Base-by-base conservation (phyloP, 2,329 filamentous ascomycete species). In the Alternaria dauci region DNA sequence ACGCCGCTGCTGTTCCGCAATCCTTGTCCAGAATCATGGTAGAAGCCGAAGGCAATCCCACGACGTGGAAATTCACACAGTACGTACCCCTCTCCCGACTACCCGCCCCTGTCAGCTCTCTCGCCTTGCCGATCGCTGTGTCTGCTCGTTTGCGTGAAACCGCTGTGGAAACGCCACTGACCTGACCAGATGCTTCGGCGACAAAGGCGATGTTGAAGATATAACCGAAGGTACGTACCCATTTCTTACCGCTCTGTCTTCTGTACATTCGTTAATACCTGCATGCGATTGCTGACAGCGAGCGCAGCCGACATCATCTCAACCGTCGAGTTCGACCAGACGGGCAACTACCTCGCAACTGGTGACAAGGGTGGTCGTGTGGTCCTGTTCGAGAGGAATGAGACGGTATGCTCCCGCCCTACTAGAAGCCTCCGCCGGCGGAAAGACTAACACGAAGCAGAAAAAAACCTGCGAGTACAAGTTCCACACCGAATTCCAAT, bases 401-500 rank as follows among this genome's bases (percentile, higher is more conserved):
- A 98, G 82, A 97, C 94, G 78, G 94, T 96, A 84, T 77, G 89
- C 82, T 58, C 43, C 43, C 46, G 43, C 50, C 36, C 55, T 50
- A 47, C 11, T 32, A 42, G 8, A 12, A 4, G 14, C 32, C 18
- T 34, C 23, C 12, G 20, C 43, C 20, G 11, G 14, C 43, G 11
- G n/a, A 18, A 48, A 34, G 18, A 54, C 71, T 74, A 47, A 74
- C 47, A 23, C 8, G 12, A 23, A 4, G 16, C 76, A 97, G 94
- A 98, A 99, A 89, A 99, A 98, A 88, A 98, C 95, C 52, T 99
- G 95, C 88, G 95, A 99, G 82, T 99, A 99, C 87, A 99, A 98
- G 81, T 99, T 99, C 81, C 95, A 99, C 81, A 99, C 95, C 80
- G 95, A 99, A 79, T 99, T 99, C 75, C 95, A 99, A 84, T 99